Percentiles rank a stretch among this genome's conserved stretches.
phyloP scores from a whole-genome alignment of 2,329 filamentous ascomycete genomes.

The Microdochium bolleyi region DNA sequence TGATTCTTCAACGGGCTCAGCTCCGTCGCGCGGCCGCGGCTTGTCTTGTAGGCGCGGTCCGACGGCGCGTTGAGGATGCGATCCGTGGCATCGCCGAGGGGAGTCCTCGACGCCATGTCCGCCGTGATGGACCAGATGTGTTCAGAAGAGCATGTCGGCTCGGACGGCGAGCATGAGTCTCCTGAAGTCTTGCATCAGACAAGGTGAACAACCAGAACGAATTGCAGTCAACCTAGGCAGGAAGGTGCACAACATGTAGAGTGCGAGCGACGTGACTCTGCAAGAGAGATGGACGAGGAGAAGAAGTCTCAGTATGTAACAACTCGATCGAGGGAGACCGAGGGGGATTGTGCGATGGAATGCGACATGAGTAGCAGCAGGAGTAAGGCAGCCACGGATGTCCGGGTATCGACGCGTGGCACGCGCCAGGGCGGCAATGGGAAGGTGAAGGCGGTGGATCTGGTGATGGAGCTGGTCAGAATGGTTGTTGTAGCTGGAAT shows the following conservation, averaged over 20 bases:
- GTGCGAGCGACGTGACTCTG: not conserved
- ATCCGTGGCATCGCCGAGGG: constrained; percentile 19
- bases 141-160: not conserved
- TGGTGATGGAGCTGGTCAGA: not conserved
- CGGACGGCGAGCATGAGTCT: not conserved
- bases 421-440: not conserved
- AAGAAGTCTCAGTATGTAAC: not conserved
- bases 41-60: constrained; percentile 8
- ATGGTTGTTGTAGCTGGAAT: not conserved
- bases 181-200: not conserved
- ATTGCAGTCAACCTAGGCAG: not conserved
- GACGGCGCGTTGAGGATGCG: constrained; percentile 15
- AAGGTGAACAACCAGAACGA: too few relatives aligned
- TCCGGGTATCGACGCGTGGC: not conserved
- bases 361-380: not conserved
- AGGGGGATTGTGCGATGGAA: not conserved
- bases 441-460: not conserved
- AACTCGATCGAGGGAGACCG: not conserved
- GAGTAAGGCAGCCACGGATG: not conserved
- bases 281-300: not conserved
- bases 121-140: not conserved
- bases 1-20: constrained; percentile 14
- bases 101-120: constrained; percentile 10
- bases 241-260: not conserved
- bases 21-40: constrained; percentile 4